Percentiles rank a stretch among this genome's conserved stretches.
These are phyloP conservation scores for Xerocomellus intermedius DNA, from an alignment of 768 basidiomycete species.

Conservation along the genomic window DNA sequence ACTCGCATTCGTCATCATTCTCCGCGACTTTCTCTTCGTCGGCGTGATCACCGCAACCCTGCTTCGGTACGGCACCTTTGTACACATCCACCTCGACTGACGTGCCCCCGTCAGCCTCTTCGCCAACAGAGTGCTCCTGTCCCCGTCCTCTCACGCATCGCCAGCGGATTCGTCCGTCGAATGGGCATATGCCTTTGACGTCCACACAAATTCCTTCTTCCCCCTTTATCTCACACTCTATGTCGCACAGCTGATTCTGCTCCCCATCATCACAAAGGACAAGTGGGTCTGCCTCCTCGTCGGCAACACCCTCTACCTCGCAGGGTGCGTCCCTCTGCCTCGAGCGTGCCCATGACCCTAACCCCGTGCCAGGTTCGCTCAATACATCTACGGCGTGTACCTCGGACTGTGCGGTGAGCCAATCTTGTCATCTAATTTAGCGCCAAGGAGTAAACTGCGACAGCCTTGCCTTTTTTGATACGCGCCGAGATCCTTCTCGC, in stretches of 20 bases:
- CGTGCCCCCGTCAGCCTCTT: constrained; percentile 47
- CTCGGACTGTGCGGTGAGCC: constrained; percentile 74
- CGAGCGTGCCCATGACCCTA: constrained; percentile 2
- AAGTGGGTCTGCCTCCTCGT: constrained; percentile 95
- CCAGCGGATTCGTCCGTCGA: constrained; percentile 73
- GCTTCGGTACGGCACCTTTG: constrained; percentile 53
- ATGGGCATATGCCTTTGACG: constrained; percentile 96
- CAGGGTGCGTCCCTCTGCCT: constrained; percentile 55
- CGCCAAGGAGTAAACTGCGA: background rate
- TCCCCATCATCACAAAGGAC: constrained; percentile 76
- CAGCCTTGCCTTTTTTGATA: constrained; percentile 92
- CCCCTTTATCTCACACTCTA: constrained; percentile 90
- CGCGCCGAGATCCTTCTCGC: constrained; percentile 89
- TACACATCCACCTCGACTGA: constrained; percentile 14
- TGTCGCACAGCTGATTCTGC: constrained; percentile 81
- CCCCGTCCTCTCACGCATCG: constrained; percentile 70
- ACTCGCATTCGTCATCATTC: constrained; percentile 77
- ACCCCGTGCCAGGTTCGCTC: constrained; percentile 59
- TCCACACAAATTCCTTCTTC: constrained; percentile 97
- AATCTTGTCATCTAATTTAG: constrained; percentile 1
- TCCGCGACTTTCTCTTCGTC: constrained; percentile 82
- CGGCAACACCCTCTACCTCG: constrained; percentile 77
- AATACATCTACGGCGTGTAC: constrained; percentile 91
- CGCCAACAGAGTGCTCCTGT: constrained; percentile 68
- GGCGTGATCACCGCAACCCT: constrained; percentile 74